Evolutionary conservation across 345 rosid species (phyloP), one percentile per base, ranked within the genome.

Genomic region (Brassica napus): DNA sequence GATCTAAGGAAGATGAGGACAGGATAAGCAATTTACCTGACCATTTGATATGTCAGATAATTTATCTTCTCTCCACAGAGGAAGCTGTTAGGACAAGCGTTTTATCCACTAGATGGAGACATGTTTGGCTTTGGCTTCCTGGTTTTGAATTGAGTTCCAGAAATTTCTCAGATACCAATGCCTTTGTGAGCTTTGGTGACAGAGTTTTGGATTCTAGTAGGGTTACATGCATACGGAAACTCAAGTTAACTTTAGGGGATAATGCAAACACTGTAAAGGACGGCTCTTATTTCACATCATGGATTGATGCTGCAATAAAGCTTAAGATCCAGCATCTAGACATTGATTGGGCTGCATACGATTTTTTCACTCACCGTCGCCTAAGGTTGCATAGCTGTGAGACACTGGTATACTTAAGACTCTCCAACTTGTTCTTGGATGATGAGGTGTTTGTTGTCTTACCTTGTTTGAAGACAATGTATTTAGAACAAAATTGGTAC

Each of bases 21-120:
- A 5, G 2, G 35, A 60, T 60, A 60, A 23, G 26, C 47, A 1
- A 67, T 1, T 55, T 75, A 60, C 35, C 60, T 1, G 18, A 77
- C 32, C 8, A 2, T 60, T 12, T 69, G 81, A 6, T 60, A 26
- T 63, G 11, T 77, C 5, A 54, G 0, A 71, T 71, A 10, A 65
- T 71, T 24, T 1, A 0, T 70, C 8, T 9, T 37, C 71, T 63
- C 30, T 15, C 59, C 8, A 15, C 59, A 6, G 26, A 71, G 2
- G 24, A 54, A 0, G 71, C 26, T 63, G 42, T 70, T 1, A 77
- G 16, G 0, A 77, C 75, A 18, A 69, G 69, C 21, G 26, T 60
- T 14, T 69, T 77, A 2, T 69, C 75, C 8, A 47, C 71, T 8
- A 63, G 32, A 23, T 70, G 71, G 71, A 70, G 39, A 6, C n/a